Evolutionary conservation across 257 asterid genomes (phyloP).

Genomic region (Solanum chiquidenum): DNA sequence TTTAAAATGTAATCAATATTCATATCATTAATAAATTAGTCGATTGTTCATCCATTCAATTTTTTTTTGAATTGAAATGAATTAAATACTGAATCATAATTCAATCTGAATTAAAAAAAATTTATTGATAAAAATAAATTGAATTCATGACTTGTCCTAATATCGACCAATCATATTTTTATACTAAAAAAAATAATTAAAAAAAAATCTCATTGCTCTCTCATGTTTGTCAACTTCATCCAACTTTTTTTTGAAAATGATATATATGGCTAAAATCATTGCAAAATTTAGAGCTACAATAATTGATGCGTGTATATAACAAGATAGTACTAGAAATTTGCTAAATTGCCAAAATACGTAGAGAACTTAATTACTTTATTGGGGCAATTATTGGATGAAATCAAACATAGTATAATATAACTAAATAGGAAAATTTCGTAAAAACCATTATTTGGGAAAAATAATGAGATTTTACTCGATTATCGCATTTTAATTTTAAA

Average conservation of each 20-base stretch:
- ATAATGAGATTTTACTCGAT: neutral
- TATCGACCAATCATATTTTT: neutral
- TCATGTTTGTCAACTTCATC: neutral
- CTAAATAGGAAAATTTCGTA: rapidly evolving
- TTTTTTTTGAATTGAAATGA: rapidly evolving
- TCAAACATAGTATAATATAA: neutral
- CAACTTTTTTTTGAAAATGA: neutral
- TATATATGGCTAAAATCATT: neutral
- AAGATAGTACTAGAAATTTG: neutral
- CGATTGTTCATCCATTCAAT: rapidly evolving
- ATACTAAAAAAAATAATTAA: neutral
- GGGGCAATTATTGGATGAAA: neutral
- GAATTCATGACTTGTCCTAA: neutral
- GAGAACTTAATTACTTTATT: neutral
- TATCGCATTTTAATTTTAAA: neutral
- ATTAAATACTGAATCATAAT: neutral
- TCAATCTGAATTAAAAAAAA: too few relatives aligned
- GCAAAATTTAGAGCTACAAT: neutral
- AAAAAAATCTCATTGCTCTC: neutral
- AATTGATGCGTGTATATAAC: neutral
- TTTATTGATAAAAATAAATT: neutral
- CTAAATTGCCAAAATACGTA: neutral
- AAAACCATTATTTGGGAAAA: neutral
- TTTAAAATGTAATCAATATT: neutral
- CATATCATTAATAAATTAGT: neutral